Percentiles rank a stretch among this genome's conserved stretches.
Evolutionary conservation across 306 rosid species (phyloP).

Genomic region (Betula pendula): DNA sequence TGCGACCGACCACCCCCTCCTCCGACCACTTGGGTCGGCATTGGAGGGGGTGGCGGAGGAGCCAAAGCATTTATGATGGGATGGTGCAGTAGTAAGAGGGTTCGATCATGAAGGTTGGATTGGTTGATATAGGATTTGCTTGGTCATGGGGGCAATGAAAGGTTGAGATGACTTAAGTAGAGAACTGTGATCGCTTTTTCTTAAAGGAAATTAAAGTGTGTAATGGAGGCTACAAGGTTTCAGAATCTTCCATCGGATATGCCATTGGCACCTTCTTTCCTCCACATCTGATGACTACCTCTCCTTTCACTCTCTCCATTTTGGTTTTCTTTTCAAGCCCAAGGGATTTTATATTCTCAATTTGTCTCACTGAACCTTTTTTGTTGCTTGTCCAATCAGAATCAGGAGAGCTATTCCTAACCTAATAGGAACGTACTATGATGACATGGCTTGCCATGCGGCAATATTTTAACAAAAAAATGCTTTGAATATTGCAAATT

Average conservation of each 20-base stretch:
- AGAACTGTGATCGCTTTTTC: constrained; percentile 43
- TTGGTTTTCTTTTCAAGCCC: constrained; percentile 27
- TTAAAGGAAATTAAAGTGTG: constrained; percentile 44
- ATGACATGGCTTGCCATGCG: constrained; percentile 22
- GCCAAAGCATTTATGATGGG: constrained; percentile 23
- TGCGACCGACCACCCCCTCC: constrained; percentile 29
- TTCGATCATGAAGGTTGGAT: constrained; percentile 42
- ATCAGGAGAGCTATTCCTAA: background rate
- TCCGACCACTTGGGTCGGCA: constrained; percentile 28
- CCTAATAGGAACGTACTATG: constrained; percentile 19
- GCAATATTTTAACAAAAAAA: background rate
- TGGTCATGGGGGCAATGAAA: constrained; percentile 62
- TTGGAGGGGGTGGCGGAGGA: constrained; percentile 35
- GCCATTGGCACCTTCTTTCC: constrained; percentile 51
- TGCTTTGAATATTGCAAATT: no score
- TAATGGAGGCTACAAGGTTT: constrained; percentile 44
- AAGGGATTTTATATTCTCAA: constrained; percentile 21
- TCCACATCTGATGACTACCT: constrained; percentile 44
- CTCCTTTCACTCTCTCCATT: constrained; percentile 28
- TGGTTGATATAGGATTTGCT: constrained; percentile 54
- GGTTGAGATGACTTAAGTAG: constrained; percentile 65
- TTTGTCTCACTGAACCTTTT: constrained; percentile 26
- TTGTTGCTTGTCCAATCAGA: background rate
- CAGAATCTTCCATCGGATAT: constrained; percentile 92
- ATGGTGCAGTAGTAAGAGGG: constrained; percentile 52